A percentile compares a stretch with the other conserved stretches of the same genome.
These are phyloP conservation scores for Aspergillus glaucus DNA, from an alignment of 2,329 filamentous ascomycete genomes.

Conservation along the genomic window DNA sequence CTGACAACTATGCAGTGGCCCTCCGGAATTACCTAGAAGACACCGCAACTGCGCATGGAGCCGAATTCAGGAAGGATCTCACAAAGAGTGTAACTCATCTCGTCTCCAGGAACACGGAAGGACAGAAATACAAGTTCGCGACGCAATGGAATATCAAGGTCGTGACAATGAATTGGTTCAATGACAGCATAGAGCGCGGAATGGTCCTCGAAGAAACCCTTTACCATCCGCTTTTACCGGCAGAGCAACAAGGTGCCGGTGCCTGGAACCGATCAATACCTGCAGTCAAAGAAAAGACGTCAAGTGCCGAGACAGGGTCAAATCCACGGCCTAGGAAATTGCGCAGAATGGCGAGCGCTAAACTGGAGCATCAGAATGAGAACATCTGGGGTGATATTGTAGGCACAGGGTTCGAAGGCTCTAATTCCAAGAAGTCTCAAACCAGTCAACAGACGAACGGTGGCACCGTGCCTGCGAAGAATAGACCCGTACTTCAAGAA, in stretches of 20 bases:
- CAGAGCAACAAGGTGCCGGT: constrained; percentile 65
- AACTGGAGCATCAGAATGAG: constrained; percentile 71
- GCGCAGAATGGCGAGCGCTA: constrained; percentile 78
- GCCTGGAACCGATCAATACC: constrained; percentile 60
- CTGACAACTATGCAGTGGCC: constrained; percentile 40
- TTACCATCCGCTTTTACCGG: constrained; percentile 69
- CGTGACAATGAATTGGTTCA: constrained; percentile 78
- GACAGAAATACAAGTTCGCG: constrained; percentile 88
- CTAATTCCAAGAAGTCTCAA: constrained; percentile 17
- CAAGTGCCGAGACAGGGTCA: constrained; percentile 38
- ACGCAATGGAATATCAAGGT: constrained; percentile 72
- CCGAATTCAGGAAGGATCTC: constrained; percentile 79
- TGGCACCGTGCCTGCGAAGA: constrained; percentile 9
- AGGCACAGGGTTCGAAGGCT: constrained; percentile 37
- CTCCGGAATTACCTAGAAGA: constrained; percentile 66
- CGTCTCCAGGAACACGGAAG: constrained; percentile 69
- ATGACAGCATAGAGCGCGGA: constrained; percentile 73
- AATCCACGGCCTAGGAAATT: constrained; percentile 70
- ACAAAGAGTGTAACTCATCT: constrained; percentile 83
- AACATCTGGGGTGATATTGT: constrained; percentile 89
- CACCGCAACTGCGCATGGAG: constrained; percentile 64
- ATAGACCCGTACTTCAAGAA: constrained; percentile 24
- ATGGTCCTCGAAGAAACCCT: constrained; percentile 86
- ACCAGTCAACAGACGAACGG: constrained; percentile 21
- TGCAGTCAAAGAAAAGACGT: constrained; percentile 23